These are phyloP conservation scores for Durusdinium trenchii DNA, from an alignment of 73 alveolate genomes.

Conservation along the genomic window DNA sequence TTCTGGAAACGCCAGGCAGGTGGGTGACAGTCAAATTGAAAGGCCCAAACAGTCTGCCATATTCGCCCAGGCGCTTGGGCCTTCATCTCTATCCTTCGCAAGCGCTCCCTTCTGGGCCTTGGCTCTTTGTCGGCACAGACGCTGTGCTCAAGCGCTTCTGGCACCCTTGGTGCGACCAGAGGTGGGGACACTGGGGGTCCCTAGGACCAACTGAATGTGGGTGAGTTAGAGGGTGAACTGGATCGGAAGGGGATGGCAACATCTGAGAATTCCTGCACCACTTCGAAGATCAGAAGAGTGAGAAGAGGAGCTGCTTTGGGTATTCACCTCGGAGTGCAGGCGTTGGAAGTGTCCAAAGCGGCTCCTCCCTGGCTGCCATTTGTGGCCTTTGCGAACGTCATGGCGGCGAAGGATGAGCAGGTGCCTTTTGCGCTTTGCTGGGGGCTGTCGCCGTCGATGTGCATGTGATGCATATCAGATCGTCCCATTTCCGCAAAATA, in stretches of 20 bases:
- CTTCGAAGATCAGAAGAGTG: not conserved
- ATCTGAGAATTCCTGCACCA: not conserved
- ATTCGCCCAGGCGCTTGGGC: conserved; percentile 35
- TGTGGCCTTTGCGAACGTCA: conserved; percentile 27
- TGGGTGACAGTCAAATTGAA: too few relatives aligned
- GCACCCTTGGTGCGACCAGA: conserved; percentile 11
- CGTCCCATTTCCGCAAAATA: not conserved
- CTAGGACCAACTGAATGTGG: not conserved
- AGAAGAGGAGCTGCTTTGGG: too few relatives aligned
- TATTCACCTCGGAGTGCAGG: not conserved
- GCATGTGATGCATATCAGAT: too few relatives aligned
- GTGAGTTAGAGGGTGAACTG: not conserved
- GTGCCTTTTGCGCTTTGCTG: not conserved
- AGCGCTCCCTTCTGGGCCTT: conserved; percentile 48
- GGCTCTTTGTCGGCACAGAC: not conserved
- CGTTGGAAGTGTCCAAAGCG: not conserved
- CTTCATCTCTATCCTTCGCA: conserved; percentile 21
- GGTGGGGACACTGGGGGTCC: not conserved
- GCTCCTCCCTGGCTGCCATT: conserved; percentile 48
- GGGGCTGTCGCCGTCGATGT: too few relatives aligned
- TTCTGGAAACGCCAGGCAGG: too few relatives aligned
- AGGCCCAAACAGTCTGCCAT: too few relatives aligned
- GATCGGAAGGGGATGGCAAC: not conserved
- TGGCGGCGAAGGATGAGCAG: not conserved
- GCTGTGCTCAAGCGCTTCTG: not conserved